Evolutionary conservation across 352 stramenopile genomes (phyloP), one percentile per base, ranked within the genome.

Genomic region (Nannochloropsis limnetica): DNA sequence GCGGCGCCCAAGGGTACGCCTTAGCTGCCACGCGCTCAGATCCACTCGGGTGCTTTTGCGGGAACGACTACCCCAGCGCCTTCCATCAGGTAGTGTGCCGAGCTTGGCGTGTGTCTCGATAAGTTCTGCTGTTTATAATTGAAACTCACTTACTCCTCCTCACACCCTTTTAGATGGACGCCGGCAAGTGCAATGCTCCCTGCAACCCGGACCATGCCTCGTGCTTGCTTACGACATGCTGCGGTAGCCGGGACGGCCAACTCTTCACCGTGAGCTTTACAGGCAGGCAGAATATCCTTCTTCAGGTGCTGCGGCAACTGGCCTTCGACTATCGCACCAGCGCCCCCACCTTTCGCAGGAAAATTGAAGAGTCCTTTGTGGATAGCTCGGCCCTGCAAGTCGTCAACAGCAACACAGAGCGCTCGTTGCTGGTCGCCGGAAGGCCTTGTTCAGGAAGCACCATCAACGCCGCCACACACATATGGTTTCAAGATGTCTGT

Each of bases 41-140:
- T 3, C 61, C 61, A 14, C 25, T 74, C 25, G 22, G 25, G 3
- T 74, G 61, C 25, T 25, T 74, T 4, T 74, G 61, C n/a, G 61
- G 61, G 25, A 74, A 74, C n/a, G 61, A 74, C 61, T 74, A 74
- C 61, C 61, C 61, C n/a, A 74, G 61, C n/a, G 61, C 61, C 61
- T 74, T 74, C 25, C 61, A 74, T 22, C 61, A 74, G 61, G 61
- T 74, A 74, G 11, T 49, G 8, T 17, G 11, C 8, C 37, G 37
- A 14, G 8, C 37, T 49, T 6, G 0, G 37, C 1, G 37, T 49
- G 2, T 49, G 37, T 49, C 17, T 49, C 37, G 2, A 49, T 49
- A 6, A 15, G 1, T 49, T 9, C 17, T 49, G 1, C 37, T 49
- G 17, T 15, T 49, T 49, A 20, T 49, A 49, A 49, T 49, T 49